Conservation (phyloP, 257 asterid genomes). For the Verbascum thapsus region DNA sequence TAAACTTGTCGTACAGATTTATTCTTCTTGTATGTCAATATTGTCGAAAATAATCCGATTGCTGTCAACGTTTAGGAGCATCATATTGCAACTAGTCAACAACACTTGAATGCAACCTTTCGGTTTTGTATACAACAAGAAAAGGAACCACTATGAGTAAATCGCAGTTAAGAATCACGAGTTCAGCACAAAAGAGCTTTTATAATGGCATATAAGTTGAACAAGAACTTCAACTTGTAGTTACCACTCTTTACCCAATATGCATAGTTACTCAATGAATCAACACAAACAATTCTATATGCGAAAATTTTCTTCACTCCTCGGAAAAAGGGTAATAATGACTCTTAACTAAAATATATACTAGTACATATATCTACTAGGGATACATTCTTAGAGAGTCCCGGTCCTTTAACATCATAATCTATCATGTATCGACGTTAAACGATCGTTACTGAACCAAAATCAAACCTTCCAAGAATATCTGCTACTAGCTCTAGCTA, state of each 20-base stretch:
- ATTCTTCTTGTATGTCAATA: slow-evolving; percentile 14
- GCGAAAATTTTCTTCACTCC: slow-evolving; percentile 2
- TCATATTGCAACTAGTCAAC: neutral
- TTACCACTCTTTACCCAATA: neutral
- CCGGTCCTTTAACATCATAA: too few relatives aligned
- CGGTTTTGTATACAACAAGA: too few relatives aligned
- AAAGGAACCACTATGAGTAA: too few relatives aligned
- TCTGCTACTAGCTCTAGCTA: too few relatives aligned
- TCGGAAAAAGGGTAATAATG: neutral
- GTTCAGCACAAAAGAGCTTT: neutral
- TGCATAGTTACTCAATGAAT: neutral
- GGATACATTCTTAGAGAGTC: too few relatives aligned
- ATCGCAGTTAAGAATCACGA: neutral
- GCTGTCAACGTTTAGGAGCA: neutral
- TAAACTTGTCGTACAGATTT: slow-evolving; percentile 5
- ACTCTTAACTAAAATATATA: too few relatives aligned
- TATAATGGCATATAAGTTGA: neutral
- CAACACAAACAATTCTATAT: neutral
- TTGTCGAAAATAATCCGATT: slow-evolving; percentile 5
- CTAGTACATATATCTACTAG: too few relatives aligned
- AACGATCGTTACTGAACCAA: too few relatives aligned
- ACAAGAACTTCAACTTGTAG: neutral
- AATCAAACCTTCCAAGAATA: too few relatives aligned
- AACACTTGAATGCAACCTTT: slow-evolving; percentile 7
- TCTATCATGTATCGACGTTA: too few relatives aligned